Conservation (phyloP, 768 basidiomycete genomes). For the Heimioporus sp. region DNA sequence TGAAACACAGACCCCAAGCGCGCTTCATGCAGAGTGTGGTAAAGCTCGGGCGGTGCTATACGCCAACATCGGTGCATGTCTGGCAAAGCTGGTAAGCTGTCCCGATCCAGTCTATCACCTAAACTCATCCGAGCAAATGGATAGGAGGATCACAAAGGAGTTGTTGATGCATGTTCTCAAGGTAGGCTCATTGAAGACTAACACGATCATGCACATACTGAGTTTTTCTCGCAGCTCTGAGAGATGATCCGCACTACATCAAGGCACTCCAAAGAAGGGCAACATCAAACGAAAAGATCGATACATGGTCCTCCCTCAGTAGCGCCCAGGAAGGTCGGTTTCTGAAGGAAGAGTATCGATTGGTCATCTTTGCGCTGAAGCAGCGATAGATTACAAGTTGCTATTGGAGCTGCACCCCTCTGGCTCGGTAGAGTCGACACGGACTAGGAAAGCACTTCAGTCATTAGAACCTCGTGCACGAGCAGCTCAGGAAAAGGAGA, state of each 20-base stretch:
- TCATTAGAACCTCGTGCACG: conserved; percentile 67
- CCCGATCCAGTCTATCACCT: neutral
- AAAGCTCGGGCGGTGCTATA: conserved; percentile 71
- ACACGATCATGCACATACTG: neutral
- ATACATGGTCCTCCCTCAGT: conserved; percentile 80
- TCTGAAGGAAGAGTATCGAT: neutral
- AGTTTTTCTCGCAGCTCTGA: conserved; percentile 56
- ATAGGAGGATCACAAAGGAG: conserved; percentile 77
- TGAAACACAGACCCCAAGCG: conserved; percentile 22
- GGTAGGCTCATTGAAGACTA: conserved; percentile 37
- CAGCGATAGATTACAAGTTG: conserved; percentile 65
- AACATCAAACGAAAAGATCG: conserved; percentile 73
- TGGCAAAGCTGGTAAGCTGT: conserved; percentile 67
- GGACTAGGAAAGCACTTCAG: conserved; percentile 48
- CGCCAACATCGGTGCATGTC: conserved; percentile 88
- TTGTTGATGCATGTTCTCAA: conserved; percentile 77
- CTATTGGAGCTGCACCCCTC: conserved; percentile 65
- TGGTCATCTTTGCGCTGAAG: neutral
- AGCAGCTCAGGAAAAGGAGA: conserved; percentile 81
- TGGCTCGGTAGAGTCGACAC: conserved; percentile 46
- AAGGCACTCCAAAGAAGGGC: conserved; percentile 93
- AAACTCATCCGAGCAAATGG: conserved; percentile 1
- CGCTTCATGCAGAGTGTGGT: conserved; percentile 45
- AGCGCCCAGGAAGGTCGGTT: conserved; percentile 78
- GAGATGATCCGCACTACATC: conserved; percentile 79